phyloP scores from a whole-genome alignment of 768 basidiomycete genomes.

The Lactarius deliciosus region DNA sequence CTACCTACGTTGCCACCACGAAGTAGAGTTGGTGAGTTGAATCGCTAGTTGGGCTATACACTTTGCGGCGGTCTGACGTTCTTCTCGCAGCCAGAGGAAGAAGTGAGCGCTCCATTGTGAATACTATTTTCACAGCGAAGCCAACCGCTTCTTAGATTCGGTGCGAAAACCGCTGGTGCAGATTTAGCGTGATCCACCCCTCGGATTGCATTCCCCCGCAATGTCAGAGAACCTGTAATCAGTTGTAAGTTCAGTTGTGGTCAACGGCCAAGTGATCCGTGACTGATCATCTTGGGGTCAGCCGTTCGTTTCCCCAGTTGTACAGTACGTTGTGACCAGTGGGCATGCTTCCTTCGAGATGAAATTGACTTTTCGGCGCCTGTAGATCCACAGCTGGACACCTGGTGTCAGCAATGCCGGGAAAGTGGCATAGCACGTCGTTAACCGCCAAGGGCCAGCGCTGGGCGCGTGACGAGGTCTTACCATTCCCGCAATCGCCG shows the following conservation, averaged over 20 bases:
- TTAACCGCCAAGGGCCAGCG: conserved; percentile 9
- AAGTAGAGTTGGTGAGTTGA: conserved; percentile 23
- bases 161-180: conserved; percentile 28
- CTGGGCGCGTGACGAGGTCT: background rate
- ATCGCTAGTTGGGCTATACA: background rate
- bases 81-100: conserved; percentile 23
- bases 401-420: conserved; percentile 38
- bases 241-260: conserved; percentile 23
- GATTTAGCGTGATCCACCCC: conserved; percentile 22
- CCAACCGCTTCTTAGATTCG: conserved; percentile 19
- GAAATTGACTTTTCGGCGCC: conserved; percentile 26
- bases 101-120: conserved; percentile 18
- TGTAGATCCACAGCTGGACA: conserved; percentile 40
- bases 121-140: background rate
- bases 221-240: conserved; percentile 31
- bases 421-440: conserved; percentile 23
- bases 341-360: conserved; percentile 11
- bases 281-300: conserved; percentile 33
- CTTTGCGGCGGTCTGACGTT: conserved; percentile 9
- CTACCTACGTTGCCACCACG: conserved; percentile 35
- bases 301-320: conserved; percentile 69
- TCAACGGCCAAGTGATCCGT: conserved; percentile 28
- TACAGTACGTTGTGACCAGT: conserved; percentile 50
- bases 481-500: conserved; percentile 24
- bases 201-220: conserved; percentile 20